phyloP scores from a whole-genome alignment of 2,329 filamentous ascomycete species.

The Talaromyces sp. region DNA sequence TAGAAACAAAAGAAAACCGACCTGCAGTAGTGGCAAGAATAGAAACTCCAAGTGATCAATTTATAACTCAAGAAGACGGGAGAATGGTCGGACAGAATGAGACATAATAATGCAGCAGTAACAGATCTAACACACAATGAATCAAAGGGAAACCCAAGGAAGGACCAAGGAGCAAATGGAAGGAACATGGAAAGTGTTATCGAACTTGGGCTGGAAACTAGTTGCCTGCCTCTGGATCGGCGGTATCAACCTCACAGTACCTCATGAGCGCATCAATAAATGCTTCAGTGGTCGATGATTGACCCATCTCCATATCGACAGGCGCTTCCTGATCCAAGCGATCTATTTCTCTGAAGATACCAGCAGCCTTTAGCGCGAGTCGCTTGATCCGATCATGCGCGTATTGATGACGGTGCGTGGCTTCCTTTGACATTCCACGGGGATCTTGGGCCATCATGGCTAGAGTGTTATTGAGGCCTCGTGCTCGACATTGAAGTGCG shows the following conservation, averaged over 20 bases:
- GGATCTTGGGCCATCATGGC: constrained; percentile 30
- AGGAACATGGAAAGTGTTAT: neutral
- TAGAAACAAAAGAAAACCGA: neutral
- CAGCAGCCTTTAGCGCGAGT: constrained; percentile 77
- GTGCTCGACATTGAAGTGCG: constrained; percentile 74
- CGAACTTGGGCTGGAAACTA: neutral
- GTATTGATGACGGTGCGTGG: constrained; percentile 62
- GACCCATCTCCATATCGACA: constrained; percentile 90
- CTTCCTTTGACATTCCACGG: constrained; percentile 47
- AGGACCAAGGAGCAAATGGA: neutral
- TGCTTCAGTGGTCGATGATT: constrained; percentile 84
- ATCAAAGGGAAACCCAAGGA: neutral
- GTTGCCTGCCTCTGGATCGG: constrained; percentile 59
- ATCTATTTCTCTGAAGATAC: constrained; percentile 87
- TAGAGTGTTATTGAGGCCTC: constrained; percentile 51
- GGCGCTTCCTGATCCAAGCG: constrained; percentile 80
- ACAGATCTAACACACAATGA: neutral
- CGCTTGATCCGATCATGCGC: constrained; percentile 80
- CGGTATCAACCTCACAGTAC: constrained; percentile 81
- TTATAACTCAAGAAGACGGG: neutral
- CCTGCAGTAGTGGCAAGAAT: neutral
- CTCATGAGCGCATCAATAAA: constrained; percentile 78
- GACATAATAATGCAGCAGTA: neutral
- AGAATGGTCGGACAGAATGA: neutral
- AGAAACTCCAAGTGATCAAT: neutral